These are phyloP conservation scores for Rhizophagus clarus DNA, from an alignment of 192 early-diverging fungal species.

Conservation along the genomic window DNA sequence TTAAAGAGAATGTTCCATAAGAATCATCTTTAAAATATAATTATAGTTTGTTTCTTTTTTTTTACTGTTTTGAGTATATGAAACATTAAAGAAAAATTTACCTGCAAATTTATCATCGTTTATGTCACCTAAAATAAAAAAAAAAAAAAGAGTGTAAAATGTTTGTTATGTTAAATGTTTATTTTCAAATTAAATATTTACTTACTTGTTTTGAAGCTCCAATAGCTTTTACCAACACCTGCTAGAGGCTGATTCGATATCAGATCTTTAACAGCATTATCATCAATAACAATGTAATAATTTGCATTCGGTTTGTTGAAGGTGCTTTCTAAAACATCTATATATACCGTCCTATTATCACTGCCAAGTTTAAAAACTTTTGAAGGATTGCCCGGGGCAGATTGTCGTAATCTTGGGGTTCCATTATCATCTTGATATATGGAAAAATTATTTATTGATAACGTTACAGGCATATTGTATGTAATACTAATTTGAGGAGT, in stretches of 20 bases:
- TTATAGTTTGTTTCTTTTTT: no score
- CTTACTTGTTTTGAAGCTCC: slow-evolving; percentile 4
- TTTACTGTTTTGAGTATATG: no score
- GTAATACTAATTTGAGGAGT: not conserved
- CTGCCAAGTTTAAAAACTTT: not conserved
- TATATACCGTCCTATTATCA: not conserved
- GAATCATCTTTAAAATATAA: not conserved
- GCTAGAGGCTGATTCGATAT: not conserved
- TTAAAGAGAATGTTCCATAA: not conserved
- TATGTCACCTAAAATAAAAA: not conserved
- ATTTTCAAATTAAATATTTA: not conserved
- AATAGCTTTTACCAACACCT: not conserved
- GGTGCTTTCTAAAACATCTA: slow-evolving; percentile 5
- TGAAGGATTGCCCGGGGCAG: not conserved
- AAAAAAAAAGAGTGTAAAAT: not conserved
- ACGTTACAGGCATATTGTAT: not conserved
- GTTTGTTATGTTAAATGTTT: not conserved
- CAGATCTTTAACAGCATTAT: not conserved
- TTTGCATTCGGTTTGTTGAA: slow-evolving; percentile 2
- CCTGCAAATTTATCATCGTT: not conserved
- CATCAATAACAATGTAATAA: not conserved
- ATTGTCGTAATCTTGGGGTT: not conserved
- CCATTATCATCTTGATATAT: not conserved
- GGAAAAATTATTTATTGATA: not conserved
- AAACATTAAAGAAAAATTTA: not conserved